Evolutionary conservation across 2,329 filamentous ascomycete species (phyloP).

Genomic region (Boeremia lycopersici): DNA sequence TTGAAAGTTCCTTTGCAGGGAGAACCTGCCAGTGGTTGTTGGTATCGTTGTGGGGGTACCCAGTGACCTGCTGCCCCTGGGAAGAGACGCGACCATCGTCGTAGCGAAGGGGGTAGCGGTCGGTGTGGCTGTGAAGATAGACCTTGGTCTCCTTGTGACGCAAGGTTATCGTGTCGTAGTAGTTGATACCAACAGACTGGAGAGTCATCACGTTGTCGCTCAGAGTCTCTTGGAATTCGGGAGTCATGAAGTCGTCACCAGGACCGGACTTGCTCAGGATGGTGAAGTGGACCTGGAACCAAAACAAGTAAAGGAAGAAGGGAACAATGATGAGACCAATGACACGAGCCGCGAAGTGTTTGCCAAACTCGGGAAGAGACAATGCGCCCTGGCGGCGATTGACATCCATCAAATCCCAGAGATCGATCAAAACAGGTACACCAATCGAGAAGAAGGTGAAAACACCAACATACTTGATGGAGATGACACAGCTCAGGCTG

Average conservation of each 20-base stretch:
- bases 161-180: constrained; percentile 85
- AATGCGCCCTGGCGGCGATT: constrained; percentile 84
- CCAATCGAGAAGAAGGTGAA: constrained; percentile 98
- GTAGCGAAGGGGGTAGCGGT: constrained; percentile 89
- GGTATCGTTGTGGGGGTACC: constrained; percentile 97
- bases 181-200: constrained; percentile 84
- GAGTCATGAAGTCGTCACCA: constrained; percentile 98
- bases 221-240: constrained; percentile 95
- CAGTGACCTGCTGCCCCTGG: constrained; percentile 95
- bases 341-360: constrained; percentile 89
- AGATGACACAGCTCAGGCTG: constrained; percentile 94
- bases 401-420: constrained; percentile 93
- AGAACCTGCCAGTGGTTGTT: constrained; percentile 99
- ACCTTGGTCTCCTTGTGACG: constrained; percentile 97
- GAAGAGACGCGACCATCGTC: constrained; percentile 97
- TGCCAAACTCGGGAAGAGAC: constrained; percentile 76
- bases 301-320: constrained; percentile 98
- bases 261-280: constrained; percentile 88
- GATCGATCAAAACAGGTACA: constrained; percentile 88
- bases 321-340: constrained; percentile 86
- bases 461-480: constrained; percentile 94
- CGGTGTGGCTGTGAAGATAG: constrained; percentile 91
- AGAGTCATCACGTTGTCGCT: constrained; percentile 93
- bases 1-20: constrained; percentile 60
- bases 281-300: constrained; percentile 99